Conservation (phyloP, 495 filamentous ascomycete genomes). For the Aspergillus incahuasiensis region DNA sequence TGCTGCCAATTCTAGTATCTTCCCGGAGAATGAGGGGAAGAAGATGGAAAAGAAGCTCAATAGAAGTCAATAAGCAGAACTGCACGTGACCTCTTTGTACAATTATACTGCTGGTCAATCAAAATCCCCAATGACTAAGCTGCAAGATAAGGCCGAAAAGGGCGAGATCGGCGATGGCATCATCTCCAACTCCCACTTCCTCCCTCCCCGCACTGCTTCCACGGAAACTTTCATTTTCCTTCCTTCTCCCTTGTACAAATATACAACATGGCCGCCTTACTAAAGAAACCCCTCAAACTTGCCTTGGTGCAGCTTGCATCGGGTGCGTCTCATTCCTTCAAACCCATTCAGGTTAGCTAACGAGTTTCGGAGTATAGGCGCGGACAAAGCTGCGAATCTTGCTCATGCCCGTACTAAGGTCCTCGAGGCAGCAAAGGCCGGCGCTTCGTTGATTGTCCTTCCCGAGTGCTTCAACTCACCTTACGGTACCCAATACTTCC, state of each 20-base stretch:
- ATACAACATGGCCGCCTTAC: slow-evolving; percentile 46
- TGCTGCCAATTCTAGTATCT: not conserved
- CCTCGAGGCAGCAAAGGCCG: slow-evolving; percentile 67
- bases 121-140: not conserved
- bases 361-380: slow-evolving; percentile 39
- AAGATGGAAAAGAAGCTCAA: not conserved
- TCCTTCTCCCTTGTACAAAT: not conserved
- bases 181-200: slow-evolving; percentile 1
- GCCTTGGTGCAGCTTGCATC: slow-evolving; percentile 78
- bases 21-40: not conserved
- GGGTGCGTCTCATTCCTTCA: slow-evolving; percentile 36
- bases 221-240: not conserved
- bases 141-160: not conserved
- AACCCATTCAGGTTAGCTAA: not conserved
- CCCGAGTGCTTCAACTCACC: slow-evolving; percentile 97
- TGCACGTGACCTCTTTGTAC: not conserved
- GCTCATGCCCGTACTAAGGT: slow-evolving; percentile 74
- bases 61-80: not conserved
- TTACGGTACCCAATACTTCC: slow-evolving; percentile 87
- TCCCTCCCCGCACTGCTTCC: slow-evolving; percentile 3
- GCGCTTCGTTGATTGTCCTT: slow-evolving; percentile 60
- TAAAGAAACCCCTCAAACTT: slow-evolving; percentile 73
- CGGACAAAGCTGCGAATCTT: slow-evolving; percentile 84
- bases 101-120: not conserved
- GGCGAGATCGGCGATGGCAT: not conserved